Percentiles rank a stretch among this genome's conserved stretches.
Conservation (phyloP, 2,329 filamentous ascomycete species). For the Aspergillus thermomutatus region DNA sequence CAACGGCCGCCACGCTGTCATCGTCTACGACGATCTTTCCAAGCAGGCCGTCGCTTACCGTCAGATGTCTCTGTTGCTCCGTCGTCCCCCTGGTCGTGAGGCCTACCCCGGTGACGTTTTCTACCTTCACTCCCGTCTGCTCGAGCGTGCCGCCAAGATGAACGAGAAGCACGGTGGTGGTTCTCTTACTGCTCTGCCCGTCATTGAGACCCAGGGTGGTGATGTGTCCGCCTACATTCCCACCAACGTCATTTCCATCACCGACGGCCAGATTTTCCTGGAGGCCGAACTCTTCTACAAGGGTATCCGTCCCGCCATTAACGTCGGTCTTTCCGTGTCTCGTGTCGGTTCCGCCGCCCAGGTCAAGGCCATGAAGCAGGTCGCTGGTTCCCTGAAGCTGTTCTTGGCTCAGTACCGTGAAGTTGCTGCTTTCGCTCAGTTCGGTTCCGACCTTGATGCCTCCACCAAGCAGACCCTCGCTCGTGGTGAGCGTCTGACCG, state of each 20-base stretch:
- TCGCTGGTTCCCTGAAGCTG: constrained; percentile 98
- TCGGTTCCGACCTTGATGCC: constrained; percentile 99
- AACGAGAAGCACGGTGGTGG: constrained; percentile 92
- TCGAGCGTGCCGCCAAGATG: constrained; percentile 99
- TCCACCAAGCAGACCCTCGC: constrained; percentile 96
- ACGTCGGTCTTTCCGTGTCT: constrained; percentile 99
- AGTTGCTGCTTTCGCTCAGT: constrained; percentile 98
- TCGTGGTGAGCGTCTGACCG: constrained; percentile 98
- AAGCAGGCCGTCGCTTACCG: constrained; percentile 98
- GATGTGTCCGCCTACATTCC: constrained; percentile 99
- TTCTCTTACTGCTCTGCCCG: constrained; percentile 91
- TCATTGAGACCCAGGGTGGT: constrained; percentile 99
- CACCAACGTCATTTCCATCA: constrained; percentile 99
- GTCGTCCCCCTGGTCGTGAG: constrained; percentile 97
- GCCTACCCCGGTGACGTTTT: constrained; percentile 99
- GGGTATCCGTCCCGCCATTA: constrained; percentile 99
- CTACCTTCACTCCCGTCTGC: constrained; percentile 98
- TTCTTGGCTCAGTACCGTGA: constrained; percentile 99
- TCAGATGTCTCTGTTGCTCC: constrained; percentile 97
- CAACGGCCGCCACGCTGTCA: constrained; percentile 79
- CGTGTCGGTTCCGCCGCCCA: constrained; percentile 99
- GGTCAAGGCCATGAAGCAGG: constrained; percentile 99
- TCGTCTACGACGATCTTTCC: constrained; percentile 92
- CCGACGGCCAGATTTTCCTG: constrained; percentile 99
- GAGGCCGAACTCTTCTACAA: constrained; percentile 99